phyloP scores from a whole-genome alignment of 176 grass and related monocot genomes.

The Pontederia crassipes region DNA sequence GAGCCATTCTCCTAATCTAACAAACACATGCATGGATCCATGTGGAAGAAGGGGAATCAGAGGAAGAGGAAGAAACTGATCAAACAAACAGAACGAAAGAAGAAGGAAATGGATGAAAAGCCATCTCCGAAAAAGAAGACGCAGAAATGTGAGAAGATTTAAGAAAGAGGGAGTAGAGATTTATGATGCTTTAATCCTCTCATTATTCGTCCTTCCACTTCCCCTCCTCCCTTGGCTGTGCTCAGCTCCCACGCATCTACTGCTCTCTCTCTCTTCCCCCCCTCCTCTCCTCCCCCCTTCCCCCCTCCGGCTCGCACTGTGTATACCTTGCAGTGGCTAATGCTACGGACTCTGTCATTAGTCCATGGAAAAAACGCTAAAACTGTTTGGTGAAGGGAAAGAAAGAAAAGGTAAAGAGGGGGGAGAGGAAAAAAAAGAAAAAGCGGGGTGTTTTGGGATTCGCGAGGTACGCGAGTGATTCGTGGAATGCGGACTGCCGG shows the following conservation, averaged over 20 bases:
- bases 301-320: neutral
- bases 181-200: too few species aligned
- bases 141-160: neutral
- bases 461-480: neutral
- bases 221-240: neutral
- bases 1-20: conserved; percentile 1
- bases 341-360: neutral
- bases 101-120: too few species aligned
- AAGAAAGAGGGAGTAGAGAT: neutral
- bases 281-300: neutral
- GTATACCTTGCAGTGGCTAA: neutral
- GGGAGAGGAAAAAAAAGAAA: conserved; percentile 15
- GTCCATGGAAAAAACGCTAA: conserved; percentile 12
- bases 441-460: conserved; percentile 18
- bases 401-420: neutral
- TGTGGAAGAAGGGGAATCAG: too few species aligned
- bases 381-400: conserved; percentile 18
- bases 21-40: neutral
- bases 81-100: too few species aligned
- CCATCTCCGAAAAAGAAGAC: too few species aligned
- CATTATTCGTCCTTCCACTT: neutral
- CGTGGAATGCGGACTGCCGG: neutral
- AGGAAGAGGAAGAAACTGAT: too few species aligned
- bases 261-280: neutral
- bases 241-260: neutral